These are phyloP conservation scores for Penicillium macrosclerotiorum DNA, from an alignment of 495 filamentous ascomycete species.

Conservation along the genomic window DNA sequence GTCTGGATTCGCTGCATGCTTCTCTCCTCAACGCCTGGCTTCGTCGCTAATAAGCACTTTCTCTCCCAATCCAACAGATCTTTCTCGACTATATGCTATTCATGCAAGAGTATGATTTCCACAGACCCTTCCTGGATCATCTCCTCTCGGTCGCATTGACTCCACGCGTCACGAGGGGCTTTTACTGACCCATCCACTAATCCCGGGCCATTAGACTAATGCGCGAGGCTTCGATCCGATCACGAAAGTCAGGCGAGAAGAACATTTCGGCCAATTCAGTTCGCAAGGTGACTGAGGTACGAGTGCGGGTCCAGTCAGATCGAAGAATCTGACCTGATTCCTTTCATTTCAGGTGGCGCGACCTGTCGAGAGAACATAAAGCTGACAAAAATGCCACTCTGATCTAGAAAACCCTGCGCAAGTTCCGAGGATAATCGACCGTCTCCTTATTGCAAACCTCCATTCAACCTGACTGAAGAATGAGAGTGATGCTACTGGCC, in stretches of 20 bases:
- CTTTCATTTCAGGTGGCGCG: neutral
- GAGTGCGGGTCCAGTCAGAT: too few species aligned
- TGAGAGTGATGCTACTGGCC: neutral
- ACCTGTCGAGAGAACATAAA: neutral
- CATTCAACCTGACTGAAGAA: neutral
- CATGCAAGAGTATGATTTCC: slow-evolving; percentile 68
- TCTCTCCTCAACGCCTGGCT: neutral
- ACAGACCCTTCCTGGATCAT: neutral
- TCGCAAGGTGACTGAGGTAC: slow-evolving; percentile 72
- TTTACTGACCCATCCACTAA: neutral
- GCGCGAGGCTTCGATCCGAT: slow-evolving; percentile 76
- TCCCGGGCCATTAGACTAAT: slow-evolving; percentile 57
- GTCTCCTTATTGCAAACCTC: neutral
- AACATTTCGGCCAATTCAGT: slow-evolving; percentile 70
- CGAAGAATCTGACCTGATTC: too few species aligned
- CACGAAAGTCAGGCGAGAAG: slow-evolving; percentile 70
- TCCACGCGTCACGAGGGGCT: neutral
- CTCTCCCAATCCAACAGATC: slow-evolving; percentile 52
- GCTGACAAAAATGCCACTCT: slow-evolving; percentile 12
- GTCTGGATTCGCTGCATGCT: slow-evolving; percentile 11
- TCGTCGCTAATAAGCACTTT: neutral
- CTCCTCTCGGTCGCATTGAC: neutral
- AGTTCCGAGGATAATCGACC: slow-evolving; percentile 66
- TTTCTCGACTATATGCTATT: slow-evolving; percentile 90
- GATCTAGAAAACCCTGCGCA: slow-evolving; percentile 63